These are phyloP conservation scores for Mycena rosella DNA, from an alignment of 768 basidiomycete species.

Conservation along the genomic window DNA sequence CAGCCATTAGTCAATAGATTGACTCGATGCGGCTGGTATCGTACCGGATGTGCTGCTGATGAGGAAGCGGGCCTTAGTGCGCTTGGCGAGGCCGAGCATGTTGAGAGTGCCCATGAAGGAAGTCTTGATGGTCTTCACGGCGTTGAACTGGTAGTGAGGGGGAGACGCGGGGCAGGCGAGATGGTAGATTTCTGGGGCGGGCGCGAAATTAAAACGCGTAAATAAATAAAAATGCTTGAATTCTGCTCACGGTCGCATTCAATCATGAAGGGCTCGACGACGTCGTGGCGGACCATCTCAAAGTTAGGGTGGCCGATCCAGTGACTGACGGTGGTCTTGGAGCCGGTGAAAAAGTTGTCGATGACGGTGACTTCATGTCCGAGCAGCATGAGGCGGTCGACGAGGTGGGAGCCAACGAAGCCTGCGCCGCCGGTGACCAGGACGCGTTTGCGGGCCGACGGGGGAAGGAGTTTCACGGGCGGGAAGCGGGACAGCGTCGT, in stretches of 20 bases:
- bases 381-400: slow-evolving; percentile 97
- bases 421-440: slow-evolving; percentile 98
- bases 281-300: slow-evolving; percentile 97
- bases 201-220: slow-evolving; percentile 27
- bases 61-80: slow-evolving; percentile 96
- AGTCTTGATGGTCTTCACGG: slow-evolving; percentile 98
- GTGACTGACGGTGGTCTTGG: slow-evolving; percentile 95
- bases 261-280: slow-evolving; percentile 97
- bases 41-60: slow-evolving; percentile 94
- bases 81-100: slow-evolving; percentile 98
- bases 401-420: slow-evolving; percentile 98
- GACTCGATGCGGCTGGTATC: slow-evolving; percentile 37
- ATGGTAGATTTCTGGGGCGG: slow-evolving; percentile 90
- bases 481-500: slow-evolving; percentile 93
- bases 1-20: slow-evolving; percentile 29
- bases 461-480: slow-evolving; percentile 89
- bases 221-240: slow-evolving; percentile 12
- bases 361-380: slow-evolving; percentile 98
- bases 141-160: slow-evolving; percentile 97
- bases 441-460: slow-evolving; percentile 85
- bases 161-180: slow-evolving; percentile 98
- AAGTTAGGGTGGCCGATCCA: slow-evolving; percentile 99
- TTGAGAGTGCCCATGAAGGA: slow-evolving; percentile 98
- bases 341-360: slow-evolving; percentile 99
- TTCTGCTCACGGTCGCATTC: slow-evolving; percentile 91